phyloP scores from a whole-genome alignment of 2,329 filamentous ascomycete species.

The Talaromyces verruculosus region DNA sequence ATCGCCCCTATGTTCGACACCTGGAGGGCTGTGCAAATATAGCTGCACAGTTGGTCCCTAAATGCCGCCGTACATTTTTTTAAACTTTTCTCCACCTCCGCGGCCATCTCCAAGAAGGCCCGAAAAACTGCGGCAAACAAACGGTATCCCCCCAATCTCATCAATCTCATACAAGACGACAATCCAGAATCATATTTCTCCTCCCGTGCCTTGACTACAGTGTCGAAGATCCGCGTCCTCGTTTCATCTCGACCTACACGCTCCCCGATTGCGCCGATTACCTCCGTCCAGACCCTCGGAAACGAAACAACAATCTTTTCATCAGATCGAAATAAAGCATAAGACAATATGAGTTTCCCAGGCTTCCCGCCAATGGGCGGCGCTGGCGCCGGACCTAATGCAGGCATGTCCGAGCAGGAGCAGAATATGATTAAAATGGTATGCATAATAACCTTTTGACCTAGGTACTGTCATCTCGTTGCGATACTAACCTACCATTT shows the following conservation, averaged over 20 bases:
- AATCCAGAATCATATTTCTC: not conserved
- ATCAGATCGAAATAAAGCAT: not conserved
- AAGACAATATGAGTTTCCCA: constrained; percentile 37
- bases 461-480: not conserved
- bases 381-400: constrained; percentile 29
- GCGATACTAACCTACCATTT: not conserved
- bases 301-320: not conserved
- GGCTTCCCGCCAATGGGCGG: constrained; percentile 34
- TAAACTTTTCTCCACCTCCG: constrained; percentile 16
- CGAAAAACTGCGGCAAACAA: not conserved
- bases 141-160: not conserved
- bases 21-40: not conserved
- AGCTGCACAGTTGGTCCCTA: constrained; percentile 10
- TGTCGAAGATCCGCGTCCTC: not conserved
- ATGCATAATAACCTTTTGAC: constrained; percentile 5
- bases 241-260: not conserved
- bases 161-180: not conserved
- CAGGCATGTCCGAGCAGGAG: constrained; percentile 47
- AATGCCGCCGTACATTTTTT: constrained; percentile 11
- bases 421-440: constrained; percentile 51
- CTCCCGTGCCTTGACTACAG: not conserved
- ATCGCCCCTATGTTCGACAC: not conserved
- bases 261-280: not conserved
- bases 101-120: not conserved
- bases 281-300: not conserved